These are phyloP conservation scores for Neocallimastix lanati DNA, from an alignment of 192 early-diverging fungal species.

Conservation along the genomic window DNA sequence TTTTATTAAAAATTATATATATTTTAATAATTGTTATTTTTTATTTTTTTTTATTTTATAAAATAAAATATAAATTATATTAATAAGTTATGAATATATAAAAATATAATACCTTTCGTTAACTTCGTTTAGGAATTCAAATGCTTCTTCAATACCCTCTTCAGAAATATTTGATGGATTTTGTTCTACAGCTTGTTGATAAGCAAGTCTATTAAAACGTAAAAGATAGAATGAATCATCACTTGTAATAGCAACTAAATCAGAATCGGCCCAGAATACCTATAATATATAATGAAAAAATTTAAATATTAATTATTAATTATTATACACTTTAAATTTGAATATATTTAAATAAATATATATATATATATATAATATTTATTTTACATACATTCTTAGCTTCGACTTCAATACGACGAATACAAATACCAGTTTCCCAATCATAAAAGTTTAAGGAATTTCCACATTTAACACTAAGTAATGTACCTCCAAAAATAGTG, in stretches of 20 bases:
- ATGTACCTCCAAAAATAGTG: constrained; percentile 81
- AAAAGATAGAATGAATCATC: constrained; percentile 90
- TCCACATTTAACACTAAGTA: constrained; percentile 67
- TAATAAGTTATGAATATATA: constrained; percentile 1
- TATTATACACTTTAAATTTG: no score
- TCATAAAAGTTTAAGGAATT: constrained; percentile 83
- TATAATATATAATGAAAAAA: background rate
- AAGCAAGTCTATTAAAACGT: constrained; percentile 79
- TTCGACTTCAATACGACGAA: constrained; percentile 86
- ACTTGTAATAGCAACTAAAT: constrained; percentile 77
- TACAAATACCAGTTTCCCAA: constrained; percentile 82
- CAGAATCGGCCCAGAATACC: constrained; percentile 88
- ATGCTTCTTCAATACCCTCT: constrained; percentile 89
- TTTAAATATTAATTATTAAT: no score
- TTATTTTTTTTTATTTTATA: no score
- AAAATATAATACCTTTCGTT: constrained; percentile 45
- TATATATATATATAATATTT: no score
- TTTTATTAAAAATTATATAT: constrained; percentile 1
- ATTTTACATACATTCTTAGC: constrained; percentile 42
- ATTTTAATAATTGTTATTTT: no score
- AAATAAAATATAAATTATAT: no score
- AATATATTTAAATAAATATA: no score
- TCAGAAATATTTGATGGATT: constrained; percentile 45
- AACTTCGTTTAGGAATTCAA: constrained; percentile 89
- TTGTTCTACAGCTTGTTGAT: constrained; percentile 48